These are phyloP conservation scores for Dictyostelium citrinum DNA, from an alignment of 78 protist genomes.

Conservation along the genomic window DNA sequence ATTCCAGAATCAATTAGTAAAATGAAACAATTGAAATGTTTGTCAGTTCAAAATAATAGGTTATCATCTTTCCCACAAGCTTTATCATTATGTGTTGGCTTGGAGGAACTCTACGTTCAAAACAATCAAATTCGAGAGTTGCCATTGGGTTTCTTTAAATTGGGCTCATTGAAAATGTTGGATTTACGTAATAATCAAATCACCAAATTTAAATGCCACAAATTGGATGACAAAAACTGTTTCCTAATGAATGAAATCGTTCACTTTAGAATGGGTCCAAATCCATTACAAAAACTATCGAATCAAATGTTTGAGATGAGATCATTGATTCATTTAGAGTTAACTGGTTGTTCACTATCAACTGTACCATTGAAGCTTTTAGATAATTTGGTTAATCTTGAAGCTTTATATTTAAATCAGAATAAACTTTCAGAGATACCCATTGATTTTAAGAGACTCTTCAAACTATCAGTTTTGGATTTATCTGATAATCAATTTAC, in stretches of 20 bases:
- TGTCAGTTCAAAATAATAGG: slow-evolving; percentile 20
- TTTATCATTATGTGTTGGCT: slow-evolving; percentile 15
- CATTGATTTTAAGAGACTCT: background rate
- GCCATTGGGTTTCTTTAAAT: slow-evolving; percentile 56
- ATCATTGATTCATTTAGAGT: slow-evolving; percentile 5
- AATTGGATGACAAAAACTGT: slow-evolving; percentile 27
- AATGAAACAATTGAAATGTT: background rate
- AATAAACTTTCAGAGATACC: slow-evolving; percentile 53
- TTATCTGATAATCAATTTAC: slow-evolving; percentile 53
- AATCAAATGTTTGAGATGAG: slow-evolving; percentile 42
- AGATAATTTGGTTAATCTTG: background rate
- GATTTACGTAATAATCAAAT: slow-evolving; percentile 25
- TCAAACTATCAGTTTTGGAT: slow-evolving; percentile 1
- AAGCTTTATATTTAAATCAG: slow-evolving; percentile 17
- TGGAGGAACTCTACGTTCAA: slow-evolving; percentile 47
- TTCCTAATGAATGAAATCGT: slow-evolving; percentile 34
- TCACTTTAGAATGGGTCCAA: slow-evolving; percentile 18
- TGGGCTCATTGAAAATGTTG: background rate
- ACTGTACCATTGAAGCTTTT: background rate
- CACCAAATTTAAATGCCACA: slow-evolving; percentile 40
- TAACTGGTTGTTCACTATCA: slow-evolving; percentile 10
- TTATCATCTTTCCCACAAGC: slow-evolving; percentile 57
- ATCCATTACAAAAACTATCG: slow-evolving; percentile 24
- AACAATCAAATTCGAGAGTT: slow-evolving; percentile 43
- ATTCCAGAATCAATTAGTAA: slow-evolving; percentile 49